These are phyloP conservation scores for Leishmania arabica DNA, from an alignment of 208 protist species.

Conservation along the genomic window DNA sequence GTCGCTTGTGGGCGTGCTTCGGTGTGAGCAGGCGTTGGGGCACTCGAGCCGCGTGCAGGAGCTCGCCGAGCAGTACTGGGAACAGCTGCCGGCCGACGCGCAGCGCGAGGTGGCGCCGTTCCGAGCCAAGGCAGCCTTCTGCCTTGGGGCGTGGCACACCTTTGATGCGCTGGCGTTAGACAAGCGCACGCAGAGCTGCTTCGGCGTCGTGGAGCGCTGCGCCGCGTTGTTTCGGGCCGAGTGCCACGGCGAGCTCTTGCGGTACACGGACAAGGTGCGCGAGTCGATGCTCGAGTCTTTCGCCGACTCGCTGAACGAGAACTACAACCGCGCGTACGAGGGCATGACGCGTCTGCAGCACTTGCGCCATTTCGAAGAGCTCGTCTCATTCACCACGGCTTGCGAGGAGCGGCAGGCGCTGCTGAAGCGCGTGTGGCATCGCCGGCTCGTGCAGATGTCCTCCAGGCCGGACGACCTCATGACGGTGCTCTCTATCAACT, in stretches of 20 bases:
- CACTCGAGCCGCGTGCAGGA: conserved; percentile 63
- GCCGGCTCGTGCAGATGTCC: conserved; percentile 85
- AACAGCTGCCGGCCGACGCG: conserved; percentile 41
- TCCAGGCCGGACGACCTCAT: conserved; percentile 93
- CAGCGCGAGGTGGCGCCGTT: conserved; percentile 70
- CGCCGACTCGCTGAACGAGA: conserved; percentile 84
- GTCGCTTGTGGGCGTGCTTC: conserved; percentile 72
- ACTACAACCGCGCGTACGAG: conserved; percentile 92
- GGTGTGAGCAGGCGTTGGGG: conserved; percentile 82
- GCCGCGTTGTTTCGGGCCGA: conserved; percentile 69
- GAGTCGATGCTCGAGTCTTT: conserved; percentile 76
- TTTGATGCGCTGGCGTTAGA: conserved; percentile 74
- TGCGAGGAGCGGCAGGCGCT: conserved; percentile 55
- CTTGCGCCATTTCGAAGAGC: conserved; percentile 98
- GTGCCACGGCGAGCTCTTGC: conserved; percentile 57
- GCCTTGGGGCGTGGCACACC: conserved; percentile 69
- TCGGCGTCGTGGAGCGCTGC: conserved; percentile 80
- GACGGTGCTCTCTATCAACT: conserved; percentile 95
- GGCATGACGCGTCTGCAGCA: conserved; percentile 97
- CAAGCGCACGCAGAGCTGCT: conserved; percentile 39
- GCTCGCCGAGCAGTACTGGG: conserved; percentile 70
- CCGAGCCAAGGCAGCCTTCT: conserved; percentile 82
- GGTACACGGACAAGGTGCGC: conserved; percentile 60
- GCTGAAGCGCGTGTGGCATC: conserved; percentile 89
- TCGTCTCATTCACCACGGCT: conserved; percentile 94